Evolutionary conservation across 1,284 basidiomycete species (phyloP).

Genomic region (Erythrobasidium hasegawianum): DNA sequence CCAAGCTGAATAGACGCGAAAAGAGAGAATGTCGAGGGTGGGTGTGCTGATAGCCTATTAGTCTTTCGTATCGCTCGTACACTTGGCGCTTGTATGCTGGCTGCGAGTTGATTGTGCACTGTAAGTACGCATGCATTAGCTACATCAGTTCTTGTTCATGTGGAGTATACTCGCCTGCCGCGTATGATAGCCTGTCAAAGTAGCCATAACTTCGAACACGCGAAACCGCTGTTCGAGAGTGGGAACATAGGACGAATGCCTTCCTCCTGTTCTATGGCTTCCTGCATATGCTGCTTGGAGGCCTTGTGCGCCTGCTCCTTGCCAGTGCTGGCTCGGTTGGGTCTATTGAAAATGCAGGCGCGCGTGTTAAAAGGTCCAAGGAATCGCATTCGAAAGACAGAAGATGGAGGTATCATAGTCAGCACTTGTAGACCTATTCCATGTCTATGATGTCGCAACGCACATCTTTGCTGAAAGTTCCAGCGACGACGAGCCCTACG

Average conservation of each 20-base stretch:
- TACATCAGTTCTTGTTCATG: too few species aligned
- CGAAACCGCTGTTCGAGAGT: slow-evolving; percentile 67
- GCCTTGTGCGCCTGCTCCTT: slow-evolving; percentile 38
- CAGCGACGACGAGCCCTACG: slow-evolving; percentile 62
- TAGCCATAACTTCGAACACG: slow-evolving; percentile 77
- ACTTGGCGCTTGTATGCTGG: slow-evolving; percentile 77
- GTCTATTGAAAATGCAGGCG: slow-evolving; percentile 1
- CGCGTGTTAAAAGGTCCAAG: neutral
- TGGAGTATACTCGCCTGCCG: slow-evolving; percentile 53
- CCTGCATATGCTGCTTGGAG: slow-evolving; percentile 40
- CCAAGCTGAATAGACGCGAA: slow-evolving; percentile 61
- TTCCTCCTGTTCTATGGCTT: slow-evolving; percentile 35
- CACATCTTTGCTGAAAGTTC: slow-evolving; percentile 54
- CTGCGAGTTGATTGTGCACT: slow-evolving; percentile 79
- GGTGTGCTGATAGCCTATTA: slow-evolving; percentile 67
- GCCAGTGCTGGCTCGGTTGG: slow-evolving; percentile 24
- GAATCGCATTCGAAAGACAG: too few species aligned
- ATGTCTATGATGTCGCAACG: too few species aligned
- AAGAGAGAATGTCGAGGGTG: slow-evolving; percentile 51
- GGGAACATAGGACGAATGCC: slow-evolving; percentile 43
- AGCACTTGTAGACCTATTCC: neutral
- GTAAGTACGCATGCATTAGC: too few species aligned
- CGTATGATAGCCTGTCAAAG: slow-evolving; percentile 82
- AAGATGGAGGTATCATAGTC: neutral
- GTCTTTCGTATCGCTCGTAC: slow-evolving; percentile 70